Base-by-base conservation (phyloP, 169 alveolate species). In the Plasmodium adleri region DNA sequence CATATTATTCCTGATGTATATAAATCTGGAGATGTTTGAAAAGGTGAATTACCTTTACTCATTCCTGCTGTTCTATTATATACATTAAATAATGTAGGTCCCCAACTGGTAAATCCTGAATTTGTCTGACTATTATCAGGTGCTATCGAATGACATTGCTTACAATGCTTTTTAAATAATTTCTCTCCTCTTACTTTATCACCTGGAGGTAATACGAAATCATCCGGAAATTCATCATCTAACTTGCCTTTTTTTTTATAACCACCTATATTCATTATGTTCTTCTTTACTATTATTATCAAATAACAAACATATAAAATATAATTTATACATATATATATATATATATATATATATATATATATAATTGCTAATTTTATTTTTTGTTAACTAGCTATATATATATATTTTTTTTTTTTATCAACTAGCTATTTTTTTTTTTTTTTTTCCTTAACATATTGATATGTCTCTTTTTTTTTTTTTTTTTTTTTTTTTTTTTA, bases 141-240 rank as follows among this genome's bases (percentile, higher is more conserved):
- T 8, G 95, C 93, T 88, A 95, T 75, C 15, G 96, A 94, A 86
- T 95, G 97, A 66, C 97, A 95, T 71, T 95, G 97, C n/a, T 92
- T 93, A 90, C 97, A 95, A 76, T 95, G 96, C 60, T 95, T 95
- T 80, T 95, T 95, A 88, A 95, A 95, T 0, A 94, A 86, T 56
- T 94, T 95, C 22, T 94, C 96, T n/a, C 97, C 97, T 39, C 95
- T 76, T 15, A 86, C 88, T 24, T 93, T 95, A 58, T 92, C 92
- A 13, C 97, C 97, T 20, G 78, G 58, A 60, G 97, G 96, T 49
- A 92, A 92, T 56, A 94, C 96, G 70, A 94, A 94, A 67, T 90
- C 89, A 32, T 56, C 39, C 17, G 85, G 74, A 13, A 85, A 68
- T 32, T 71, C 87, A 47, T 94, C 96, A 7, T 92, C 93, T 67